Percentiles rank a stretch among this genome's conserved stretches.
Conservation (phyloP, 495 filamentous ascomycete species). For the Staphylotrichum tortipilum region DNA sequence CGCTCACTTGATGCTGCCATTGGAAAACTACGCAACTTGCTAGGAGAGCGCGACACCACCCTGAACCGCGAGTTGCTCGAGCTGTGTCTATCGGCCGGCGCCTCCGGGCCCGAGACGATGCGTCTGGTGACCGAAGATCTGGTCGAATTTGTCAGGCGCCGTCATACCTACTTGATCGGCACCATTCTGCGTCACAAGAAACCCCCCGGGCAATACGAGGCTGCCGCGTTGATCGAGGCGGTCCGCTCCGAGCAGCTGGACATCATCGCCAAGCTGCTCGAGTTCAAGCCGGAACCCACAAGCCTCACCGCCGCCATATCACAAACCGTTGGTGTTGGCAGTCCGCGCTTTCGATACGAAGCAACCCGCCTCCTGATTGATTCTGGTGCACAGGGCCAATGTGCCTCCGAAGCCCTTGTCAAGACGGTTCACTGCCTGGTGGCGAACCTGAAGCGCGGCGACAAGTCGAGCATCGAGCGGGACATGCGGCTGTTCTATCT, state of each 20-base stretch:
- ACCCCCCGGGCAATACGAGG: constrained; percentile 13
- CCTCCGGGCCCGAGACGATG: constrained; percentile 19
- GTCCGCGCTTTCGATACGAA: constrained; percentile 11
- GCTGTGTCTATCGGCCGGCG: constrained; percentile 19
- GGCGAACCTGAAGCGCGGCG: not conserved
- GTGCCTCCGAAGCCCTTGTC: constrained; percentile 19
- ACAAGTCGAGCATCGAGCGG: constrained; percentile 5
- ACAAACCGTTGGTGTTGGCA: constrained; percentile 16
- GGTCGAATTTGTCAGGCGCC: constrained; percentile 13
- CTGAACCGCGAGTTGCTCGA: constrained; percentile 16
- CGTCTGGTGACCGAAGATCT: constrained; percentile 18
- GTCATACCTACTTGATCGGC: constrained; percentile 12
- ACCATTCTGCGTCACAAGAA: constrained; percentile 14
- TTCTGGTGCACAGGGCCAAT: constrained; percentile 17
- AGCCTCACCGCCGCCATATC: constrained; percentile 18
- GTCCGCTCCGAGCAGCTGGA: constrained; percentile 17
- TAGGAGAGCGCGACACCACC: constrained; percentile 5
- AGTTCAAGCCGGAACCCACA: constrained; percentile 9
- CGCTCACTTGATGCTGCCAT: constrained; percentile 21
- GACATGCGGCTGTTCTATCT: constrained; percentile 28
- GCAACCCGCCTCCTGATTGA: constrained; percentile 13
- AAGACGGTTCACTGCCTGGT: constrained; percentile 13
- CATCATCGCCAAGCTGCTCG: constrained; percentile 18
- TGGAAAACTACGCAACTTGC: constrained; percentile 6
- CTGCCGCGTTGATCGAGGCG: constrained; percentile 20